phyloP scores from a whole-genome alignment of 2,329 filamentous ascomycete genomes.

The Trichoderma asperellum region DNA sequence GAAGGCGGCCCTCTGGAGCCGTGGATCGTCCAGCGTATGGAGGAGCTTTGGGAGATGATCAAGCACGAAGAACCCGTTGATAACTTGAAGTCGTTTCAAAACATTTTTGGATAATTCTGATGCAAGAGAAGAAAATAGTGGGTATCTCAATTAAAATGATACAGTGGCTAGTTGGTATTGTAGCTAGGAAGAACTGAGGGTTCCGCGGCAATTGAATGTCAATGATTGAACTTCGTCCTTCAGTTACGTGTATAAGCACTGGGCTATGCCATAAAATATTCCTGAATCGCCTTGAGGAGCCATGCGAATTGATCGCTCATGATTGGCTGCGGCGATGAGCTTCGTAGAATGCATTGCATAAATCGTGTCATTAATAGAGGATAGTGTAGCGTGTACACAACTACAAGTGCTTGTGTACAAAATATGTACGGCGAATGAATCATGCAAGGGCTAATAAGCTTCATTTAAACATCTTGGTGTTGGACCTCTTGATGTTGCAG shows the following conservation, averaged over 20 bases:
- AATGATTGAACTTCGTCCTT: background rate
- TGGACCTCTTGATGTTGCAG: constrained; percentile 18
- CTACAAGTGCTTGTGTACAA: background rate
- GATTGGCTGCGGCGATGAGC: background rate
- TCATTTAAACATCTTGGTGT: constrained; percentile 19
- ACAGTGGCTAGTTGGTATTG: background rate
- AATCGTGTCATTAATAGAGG: background rate
- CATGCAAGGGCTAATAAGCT: background rate
- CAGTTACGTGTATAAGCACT: background rate
- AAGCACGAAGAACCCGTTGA: constrained; percentile 42
- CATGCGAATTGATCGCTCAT: background rate
- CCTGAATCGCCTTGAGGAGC: background rate
- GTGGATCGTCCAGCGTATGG: constrained; percentile 64
- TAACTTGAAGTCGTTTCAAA: constrained; percentile 20
- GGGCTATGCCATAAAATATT: background rate
- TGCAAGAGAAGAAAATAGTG: background rate
- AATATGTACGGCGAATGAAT: background rate
- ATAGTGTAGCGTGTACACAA: background rate
- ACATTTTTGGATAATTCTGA: background rate
- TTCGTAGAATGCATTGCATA: background rate
- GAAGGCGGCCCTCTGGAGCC: constrained; percentile 60
- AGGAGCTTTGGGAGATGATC: constrained; percentile 63
- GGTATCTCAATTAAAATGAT: background rate
- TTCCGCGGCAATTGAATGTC: background rate
- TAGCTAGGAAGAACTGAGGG: background rate